Evolutionary conservation across 345 rosid species (phyloP).

Genomic region (Syzygium aromaticum): DNA sequence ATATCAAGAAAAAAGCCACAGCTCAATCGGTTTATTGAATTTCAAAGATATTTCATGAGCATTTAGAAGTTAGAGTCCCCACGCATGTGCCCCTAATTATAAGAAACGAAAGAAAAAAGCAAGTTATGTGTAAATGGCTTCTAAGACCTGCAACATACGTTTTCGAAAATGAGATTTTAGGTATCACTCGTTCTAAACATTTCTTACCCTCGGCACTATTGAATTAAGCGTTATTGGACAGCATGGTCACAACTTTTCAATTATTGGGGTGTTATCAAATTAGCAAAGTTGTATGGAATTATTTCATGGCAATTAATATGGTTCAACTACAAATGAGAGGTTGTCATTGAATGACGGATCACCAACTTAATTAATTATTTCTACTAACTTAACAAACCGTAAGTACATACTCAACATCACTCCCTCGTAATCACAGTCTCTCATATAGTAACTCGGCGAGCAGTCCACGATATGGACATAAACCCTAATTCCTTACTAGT

Average conservation of each 20-base stretch:
- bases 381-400: not conserved
- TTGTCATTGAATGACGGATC: not conserved
- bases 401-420: not conserved
- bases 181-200: not conserved
- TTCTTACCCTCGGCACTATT: not conserved
- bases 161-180: too few species aligned
- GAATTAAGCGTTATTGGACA: not conserved
- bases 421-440: not conserved
- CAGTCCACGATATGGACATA: not conserved
- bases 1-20: too few species aligned
- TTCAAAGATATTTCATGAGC: too few species aligned
- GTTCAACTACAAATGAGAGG: not conserved
- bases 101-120: too few species aligned
- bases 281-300: not conserved
- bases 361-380: not conserved
- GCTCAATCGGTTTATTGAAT: too few species aligned
- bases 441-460: not conserved
- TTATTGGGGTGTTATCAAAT: not conserved
- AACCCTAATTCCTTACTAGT: not conserved
- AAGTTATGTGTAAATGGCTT: too few species aligned
- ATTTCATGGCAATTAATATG: not conserved
- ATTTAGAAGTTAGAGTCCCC: too few species aligned
- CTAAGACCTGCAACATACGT: too few species aligned
- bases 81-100: too few species aligned
- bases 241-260: not conserved